Evolutionary conservation across 257 asterid species (phyloP).

Genomic region (Solanum virginianum): DNA sequence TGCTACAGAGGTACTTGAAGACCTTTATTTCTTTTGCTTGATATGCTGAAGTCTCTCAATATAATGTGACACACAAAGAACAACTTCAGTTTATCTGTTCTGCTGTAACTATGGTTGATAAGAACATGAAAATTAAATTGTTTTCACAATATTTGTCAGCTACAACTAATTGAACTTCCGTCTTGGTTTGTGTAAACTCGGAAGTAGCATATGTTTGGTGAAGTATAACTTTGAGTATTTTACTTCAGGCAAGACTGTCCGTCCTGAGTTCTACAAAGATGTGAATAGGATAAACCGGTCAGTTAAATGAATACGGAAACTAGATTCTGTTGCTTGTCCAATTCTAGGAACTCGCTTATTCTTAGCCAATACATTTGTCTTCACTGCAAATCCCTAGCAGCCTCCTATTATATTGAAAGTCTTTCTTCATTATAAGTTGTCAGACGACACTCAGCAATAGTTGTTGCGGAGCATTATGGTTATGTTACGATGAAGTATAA

Average conservation of each 20-base stretch:
- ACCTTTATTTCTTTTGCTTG: neutral
- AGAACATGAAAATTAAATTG: neutral
- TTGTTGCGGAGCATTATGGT: neutral
- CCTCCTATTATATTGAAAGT: neutral
- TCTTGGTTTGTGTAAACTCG: neutral
- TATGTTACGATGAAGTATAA: neutral
- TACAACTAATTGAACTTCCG: neutral
- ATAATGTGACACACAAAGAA: accelerated
- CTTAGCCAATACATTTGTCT: neutral
- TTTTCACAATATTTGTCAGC: neutral
- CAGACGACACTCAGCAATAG: neutral
- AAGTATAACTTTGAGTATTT: neutral
- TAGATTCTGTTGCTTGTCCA: neutral
- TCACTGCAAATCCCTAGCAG: neutral
- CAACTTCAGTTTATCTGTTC: neutral
- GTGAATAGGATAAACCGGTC: neutral
- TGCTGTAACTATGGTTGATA: neutral
- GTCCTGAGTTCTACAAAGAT: neutral
- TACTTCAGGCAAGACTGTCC: neutral
- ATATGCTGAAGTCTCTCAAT: neutral
- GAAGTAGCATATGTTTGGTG: neutral
- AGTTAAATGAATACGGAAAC: neutral
- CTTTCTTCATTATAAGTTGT: neutral
- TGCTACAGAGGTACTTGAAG: slow-evolving; percentile 55
- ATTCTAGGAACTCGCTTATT: neutral